These are phyloP conservation scores for Cenchrus americanus DNA, from an alignment of 176 grass and related monocot species.

Conservation along the genomic window DNA sequence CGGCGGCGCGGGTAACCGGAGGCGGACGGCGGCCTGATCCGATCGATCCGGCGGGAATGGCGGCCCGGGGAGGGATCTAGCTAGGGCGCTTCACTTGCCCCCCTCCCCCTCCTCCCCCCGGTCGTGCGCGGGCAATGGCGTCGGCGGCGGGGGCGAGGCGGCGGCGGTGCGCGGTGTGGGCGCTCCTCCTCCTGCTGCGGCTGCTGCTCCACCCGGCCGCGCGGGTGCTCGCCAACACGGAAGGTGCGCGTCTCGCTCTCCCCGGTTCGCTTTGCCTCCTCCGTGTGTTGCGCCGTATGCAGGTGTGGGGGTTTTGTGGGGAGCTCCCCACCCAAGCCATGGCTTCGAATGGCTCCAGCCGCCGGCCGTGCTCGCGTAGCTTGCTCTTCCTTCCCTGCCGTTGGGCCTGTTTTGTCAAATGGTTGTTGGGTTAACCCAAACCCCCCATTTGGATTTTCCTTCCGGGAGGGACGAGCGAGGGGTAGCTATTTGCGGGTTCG, in stretches of 20 bases:
- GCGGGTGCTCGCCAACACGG: constrained; percentile 80
- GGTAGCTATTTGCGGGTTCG: neutral
- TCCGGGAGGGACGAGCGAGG: neutral
- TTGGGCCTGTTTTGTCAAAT: neutral
- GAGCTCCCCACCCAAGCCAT: neutral
- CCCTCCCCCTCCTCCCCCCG: too few species aligned
- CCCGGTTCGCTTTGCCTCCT: neutral
- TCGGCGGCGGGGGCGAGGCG: constrained; percentile 17
- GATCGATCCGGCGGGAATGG: constrained; percentile 51
- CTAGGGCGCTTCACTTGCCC: constrained; percentile 21
- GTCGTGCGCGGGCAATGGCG: constrained; percentile 32
- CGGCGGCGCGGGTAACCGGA: neutral
- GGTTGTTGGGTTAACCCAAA: neutral
- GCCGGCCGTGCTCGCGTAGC: neutral
- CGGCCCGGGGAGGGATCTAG: constrained; percentile 48
- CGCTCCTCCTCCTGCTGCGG: constrained; percentile 45
- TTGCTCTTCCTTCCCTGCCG: neutral
- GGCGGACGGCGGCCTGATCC: neutral
- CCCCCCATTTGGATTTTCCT: too few species aligned
- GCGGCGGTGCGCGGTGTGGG: constrained; percentile 36
- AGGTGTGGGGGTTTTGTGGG: neutral
- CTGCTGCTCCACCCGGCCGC: constrained; percentile 49
- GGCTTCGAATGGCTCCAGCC: neutral
- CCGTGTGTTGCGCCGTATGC: neutral
- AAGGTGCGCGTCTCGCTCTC: constrained; percentile 44